Evolutionary conservation across 2,329 filamentous ascomycete genomes (phyloP), one percentile per base, ranked within the genome.

Genomic region (Tolypocladium tropicale): DNA sequence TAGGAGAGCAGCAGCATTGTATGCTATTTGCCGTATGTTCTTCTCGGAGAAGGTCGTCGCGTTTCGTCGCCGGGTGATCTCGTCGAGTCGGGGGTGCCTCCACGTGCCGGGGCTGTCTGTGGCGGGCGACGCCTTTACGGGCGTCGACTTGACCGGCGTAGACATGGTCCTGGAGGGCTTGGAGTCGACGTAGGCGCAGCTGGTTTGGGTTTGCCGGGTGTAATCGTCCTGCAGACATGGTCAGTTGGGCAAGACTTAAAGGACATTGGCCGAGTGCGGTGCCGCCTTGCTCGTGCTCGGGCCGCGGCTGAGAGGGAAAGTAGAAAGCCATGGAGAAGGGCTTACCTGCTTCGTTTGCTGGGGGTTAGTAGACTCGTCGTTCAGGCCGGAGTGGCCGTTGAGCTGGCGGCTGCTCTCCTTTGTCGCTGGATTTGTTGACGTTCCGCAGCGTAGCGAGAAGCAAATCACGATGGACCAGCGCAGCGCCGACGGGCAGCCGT

Each of bases 81-180:
- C 93, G 65, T 90, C 81, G 61, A 96, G 80, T 60, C 87, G 85
- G 36, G 94, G 94, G 70, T 99, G 94, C 66, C 85, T 83, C 93
- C 94, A 99, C 67, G 86, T 90, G 55, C 93, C 92, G 7, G 89
- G 81, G 63, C 80, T 83, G 54, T 83, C 81, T 32, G 71, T 67
- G 25, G 66, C 59, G 1, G 71, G 60, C 21, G 69, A 56, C 48
- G 71, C 68, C 70, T 78, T 67, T 67, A 78, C 59, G 61, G 80
- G 66, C 61, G 73, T 74, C 37, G 66, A 64, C 56, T 57, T 66
- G 56, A 64, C 56, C 16, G 66, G 65, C 34, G 67, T 68, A 34
- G 69, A 61, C 70, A 72, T 71, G 52, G 18, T 59, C 14, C 11
- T 18, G 18, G 28, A 21, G 18, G 39, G 14, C 16, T 52, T 18